Conservation (phyloP, 306 rosid species). For the Prunus mongolica region DNA sequence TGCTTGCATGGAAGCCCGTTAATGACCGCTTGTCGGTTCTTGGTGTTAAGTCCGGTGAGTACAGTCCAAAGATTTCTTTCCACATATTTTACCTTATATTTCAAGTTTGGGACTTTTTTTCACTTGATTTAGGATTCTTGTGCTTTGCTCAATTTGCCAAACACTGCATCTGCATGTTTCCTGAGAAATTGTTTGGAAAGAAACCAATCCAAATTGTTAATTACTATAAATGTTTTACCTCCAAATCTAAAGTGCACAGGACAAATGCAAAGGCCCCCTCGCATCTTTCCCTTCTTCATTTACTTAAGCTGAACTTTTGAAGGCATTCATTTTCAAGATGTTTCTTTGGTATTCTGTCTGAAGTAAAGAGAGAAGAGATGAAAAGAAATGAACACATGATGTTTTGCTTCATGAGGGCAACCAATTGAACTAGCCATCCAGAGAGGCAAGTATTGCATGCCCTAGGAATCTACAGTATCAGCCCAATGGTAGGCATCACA, state of each 20-base stretch:
- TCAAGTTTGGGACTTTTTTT: neutral
- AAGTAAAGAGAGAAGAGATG: neutral
- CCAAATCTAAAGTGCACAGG: neutral
- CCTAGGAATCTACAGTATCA: too few species aligned
- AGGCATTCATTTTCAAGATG: neutral
- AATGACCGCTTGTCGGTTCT: neutral
- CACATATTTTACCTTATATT: neutral
- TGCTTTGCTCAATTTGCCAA: neutral
- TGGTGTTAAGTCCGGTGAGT: neutral
- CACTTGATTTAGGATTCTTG: neutral
- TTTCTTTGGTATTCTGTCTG: neutral
- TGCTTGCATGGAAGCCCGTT: neutral
- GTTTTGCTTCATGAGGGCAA: too few species aligned
- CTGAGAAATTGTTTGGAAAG: neutral
- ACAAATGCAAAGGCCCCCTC: neutral
- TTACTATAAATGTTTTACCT: neutral
- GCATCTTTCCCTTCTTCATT: neutral
- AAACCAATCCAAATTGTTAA: neutral
- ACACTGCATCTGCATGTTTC: neutral
- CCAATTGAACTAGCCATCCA: too few species aligned
- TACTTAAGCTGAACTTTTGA: neutral
- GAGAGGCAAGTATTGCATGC: too few species aligned
- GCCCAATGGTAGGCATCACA: too few species aligned
- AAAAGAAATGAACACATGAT: neutral
- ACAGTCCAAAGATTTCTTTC: neutral